Percentiles rank a stretch among this genome's conserved stretches.
These are phyloP conservation scores for Cordyceps tenuipes DNA, from an alignment of 2,329 filamentous ascomycete genomes.

Conservation along the genomic window DNA sequence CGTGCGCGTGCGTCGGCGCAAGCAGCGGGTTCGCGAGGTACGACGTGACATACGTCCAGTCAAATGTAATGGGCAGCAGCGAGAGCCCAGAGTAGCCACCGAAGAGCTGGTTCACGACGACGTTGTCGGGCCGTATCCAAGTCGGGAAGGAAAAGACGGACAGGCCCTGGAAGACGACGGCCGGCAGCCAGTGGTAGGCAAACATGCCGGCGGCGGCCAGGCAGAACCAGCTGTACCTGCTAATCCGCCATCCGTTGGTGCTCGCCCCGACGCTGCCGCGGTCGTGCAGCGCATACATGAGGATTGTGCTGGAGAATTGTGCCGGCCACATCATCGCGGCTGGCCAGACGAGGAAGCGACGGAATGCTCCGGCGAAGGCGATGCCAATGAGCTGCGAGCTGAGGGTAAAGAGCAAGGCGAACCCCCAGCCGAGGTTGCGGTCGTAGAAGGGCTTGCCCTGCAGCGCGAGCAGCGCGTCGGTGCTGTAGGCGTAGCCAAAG, in stretches of 20 bases:
- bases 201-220: slow-evolving; percentile 34
- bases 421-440: slow-evolving; percentile 44
- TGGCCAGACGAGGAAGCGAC: slow-evolving; percentile 49
- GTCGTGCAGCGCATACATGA: slow-evolving; percentile 38
- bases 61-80: slow-evolving; percentile 45
- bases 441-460: slow-evolving; percentile 36
- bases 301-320: slow-evolving; percentile 37
- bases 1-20: slow-evolving; percentile 33
- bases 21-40: slow-evolving; percentile 34
- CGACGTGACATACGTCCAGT: slow-evolving; percentile 33
- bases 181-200: slow-evolving; percentile 46
- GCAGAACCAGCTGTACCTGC: slow-evolving; percentile 38
- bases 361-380: slow-evolving; percentile 47
- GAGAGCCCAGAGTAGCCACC: slow-evolving; percentile 46
- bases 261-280: slow-evolving; percentile 27
- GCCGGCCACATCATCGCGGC: slow-evolving; percentile 55
- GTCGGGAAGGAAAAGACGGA: slow-evolving; percentile 48
- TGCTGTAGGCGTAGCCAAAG: slow-evolving; percentile 36
- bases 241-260: slow-evolving; percentile 36
- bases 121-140: slow-evolving; percentile 45
- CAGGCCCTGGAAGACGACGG: slow-evolving; percentile 39
- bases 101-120: slow-evolving; percentile 47
- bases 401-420: slow-evolving; percentile 48
- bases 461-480: slow-evolving; percentile 34
- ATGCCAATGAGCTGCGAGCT: slow-evolving; percentile 54